phyloP scores from a whole-genome alignment of 306 rosid species.

The Chamaecrista fasciculata region DNA sequence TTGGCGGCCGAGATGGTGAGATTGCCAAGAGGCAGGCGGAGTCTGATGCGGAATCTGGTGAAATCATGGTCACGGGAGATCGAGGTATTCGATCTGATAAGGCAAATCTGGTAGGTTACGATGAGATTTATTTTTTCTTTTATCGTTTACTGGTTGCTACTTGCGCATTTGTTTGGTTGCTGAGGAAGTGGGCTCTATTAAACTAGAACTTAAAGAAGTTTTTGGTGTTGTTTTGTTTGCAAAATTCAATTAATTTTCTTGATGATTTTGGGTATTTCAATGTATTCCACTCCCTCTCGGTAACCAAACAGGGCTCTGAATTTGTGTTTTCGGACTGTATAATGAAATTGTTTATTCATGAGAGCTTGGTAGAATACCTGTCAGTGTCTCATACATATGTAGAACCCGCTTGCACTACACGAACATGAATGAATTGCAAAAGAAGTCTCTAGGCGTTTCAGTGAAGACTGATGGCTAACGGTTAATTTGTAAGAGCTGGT shows the following conservation, averaged over 20 bases:
- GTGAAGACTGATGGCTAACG: constrained; percentile 90
- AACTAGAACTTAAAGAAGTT: background rate
- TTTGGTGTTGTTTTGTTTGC: background rate
- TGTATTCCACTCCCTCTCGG: constrained; percentile 15
- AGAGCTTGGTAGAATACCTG: constrained; percentile 67
- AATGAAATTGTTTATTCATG: constrained; percentile 34
- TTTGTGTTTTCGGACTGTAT: constrained; percentile 28
- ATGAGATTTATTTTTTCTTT: background rate
- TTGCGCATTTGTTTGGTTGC: constrained; percentile 33
- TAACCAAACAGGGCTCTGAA: constrained; percentile 16
- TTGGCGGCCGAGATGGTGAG: constrained; percentile 33
- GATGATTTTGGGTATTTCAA: background rate
- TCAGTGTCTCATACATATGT: constrained; percentile 76
- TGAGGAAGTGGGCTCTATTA: constrained; percentile 20
- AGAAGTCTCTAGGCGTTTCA: constrained; percentile 98
- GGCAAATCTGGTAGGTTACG: constrained; percentile 48
- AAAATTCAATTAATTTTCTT: background rate
- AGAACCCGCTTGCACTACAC: constrained; percentile 85
- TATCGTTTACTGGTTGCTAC: background rate
- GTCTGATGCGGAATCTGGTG: constrained; percentile 43
- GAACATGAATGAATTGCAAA: constrained; percentile 81
- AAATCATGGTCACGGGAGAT: constrained; percentile 31
- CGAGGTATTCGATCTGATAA: constrained; percentile 30
- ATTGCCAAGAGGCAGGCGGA: constrained; percentile 17
- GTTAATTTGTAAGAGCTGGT: constrained; percentile 98